These are phyloP conservation scores for Hymenoscyphus scutula DNA, from an alignment of 2,329 filamentous ascomycete species.

Conservation along the genomic window DNA sequence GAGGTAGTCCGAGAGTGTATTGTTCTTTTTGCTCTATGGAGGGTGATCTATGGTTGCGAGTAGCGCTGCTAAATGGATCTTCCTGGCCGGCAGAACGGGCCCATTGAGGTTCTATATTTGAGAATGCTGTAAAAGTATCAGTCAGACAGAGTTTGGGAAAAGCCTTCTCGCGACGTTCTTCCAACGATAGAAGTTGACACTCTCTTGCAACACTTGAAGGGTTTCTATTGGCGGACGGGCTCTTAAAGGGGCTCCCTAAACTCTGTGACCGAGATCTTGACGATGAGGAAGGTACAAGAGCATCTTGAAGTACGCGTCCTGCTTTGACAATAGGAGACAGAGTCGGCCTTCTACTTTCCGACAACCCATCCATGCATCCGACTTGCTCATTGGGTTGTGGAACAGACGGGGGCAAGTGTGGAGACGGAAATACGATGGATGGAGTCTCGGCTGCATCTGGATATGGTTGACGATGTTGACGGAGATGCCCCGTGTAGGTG, in stretches of 20 bases:
- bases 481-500: slow-evolving; percentile 33
- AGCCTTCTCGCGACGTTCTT: slow-evolving; percentile 21
- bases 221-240: slow-evolving; percentile 29
- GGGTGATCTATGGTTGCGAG: slow-evolving; percentile 17
- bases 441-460: slow-evolving; percentile 31
- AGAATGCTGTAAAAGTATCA: slow-evolving; percentile 20
- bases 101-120: slow-evolving; percentile 17
- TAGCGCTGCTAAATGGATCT: slow-evolving; percentile 27
- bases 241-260: slow-evolving; percentile 37
- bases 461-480: slow-evolving; percentile 28
- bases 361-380: slow-evolving; percentile 11
- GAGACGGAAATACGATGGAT: slow-evolving; percentile 36
- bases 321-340: slow-evolving; percentile 34
- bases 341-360: slow-evolving; percentile 22
- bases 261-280: slow-evolving; percentile 34
- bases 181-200: slow-evolving; percentile 16
- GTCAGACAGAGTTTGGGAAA: slow-evolving; percentile 27
- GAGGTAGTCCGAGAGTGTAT: slow-evolving; percentile 28
- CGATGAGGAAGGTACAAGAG: slow-evolving; percentile 33
- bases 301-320: slow-evolving; percentile 37
- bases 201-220: slow-evolving; percentile 26
- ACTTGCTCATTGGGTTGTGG: slow-evolving; percentile 21
- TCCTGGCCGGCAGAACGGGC: slow-evolving; percentile 22
- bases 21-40: slow-evolving; percentile 27
- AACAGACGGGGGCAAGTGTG: slow-evolving; percentile 33